Conservation (phyloP, 768 basidiomycete species). For the Gelatoporia subvermispora region DNA sequence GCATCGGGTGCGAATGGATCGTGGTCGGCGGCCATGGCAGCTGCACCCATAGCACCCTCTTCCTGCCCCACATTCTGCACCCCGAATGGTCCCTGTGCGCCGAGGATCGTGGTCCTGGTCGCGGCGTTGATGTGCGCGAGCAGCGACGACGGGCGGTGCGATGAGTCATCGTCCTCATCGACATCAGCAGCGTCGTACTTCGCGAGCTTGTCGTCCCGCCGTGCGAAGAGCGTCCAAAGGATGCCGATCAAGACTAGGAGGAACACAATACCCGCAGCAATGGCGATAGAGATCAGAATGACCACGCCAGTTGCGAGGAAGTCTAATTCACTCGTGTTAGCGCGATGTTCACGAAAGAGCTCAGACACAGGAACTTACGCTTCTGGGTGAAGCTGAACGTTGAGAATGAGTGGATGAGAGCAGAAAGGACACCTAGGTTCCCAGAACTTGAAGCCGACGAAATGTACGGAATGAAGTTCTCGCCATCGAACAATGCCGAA, state of each 20-base stretch:
- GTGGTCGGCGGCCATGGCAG: conserved; percentile 23
- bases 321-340: conserved; percentile 38
- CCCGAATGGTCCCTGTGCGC: conserved; percentile 37
- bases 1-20: conserved; percentile 70
- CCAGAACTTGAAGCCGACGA: conserved; percentile 63
- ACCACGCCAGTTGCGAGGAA: conserved; percentile 91
- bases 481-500: conserved; percentile 83
- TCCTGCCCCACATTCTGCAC: conserved; percentile 47
- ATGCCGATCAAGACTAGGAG: conserved; percentile 80
- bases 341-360: neutral
- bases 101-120: conserved; percentile 78
- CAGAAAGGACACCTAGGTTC: conserved; percentile 61
- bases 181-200: conserved; percentile 62
- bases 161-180: conserved; percentile 67
- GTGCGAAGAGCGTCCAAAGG: conserved; percentile 82
- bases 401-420: conserved; percentile 78
- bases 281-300: conserved; percentile 95
- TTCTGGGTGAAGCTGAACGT: conserved; percentile 70
- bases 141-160: conserved; percentile 80
- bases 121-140: conserved; percentile 90
- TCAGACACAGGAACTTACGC: conserved; percentile 45
- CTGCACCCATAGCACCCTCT: conserved; percentile 35
- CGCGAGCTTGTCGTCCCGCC: conserved; percentile 66
- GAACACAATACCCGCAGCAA: conserved; percentile 91
- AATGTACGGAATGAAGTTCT: conserved; percentile 77